phyloP scores from a whole-genome alignment of 305 asterid genomes.

The Fraxinus platypoda region DNA sequence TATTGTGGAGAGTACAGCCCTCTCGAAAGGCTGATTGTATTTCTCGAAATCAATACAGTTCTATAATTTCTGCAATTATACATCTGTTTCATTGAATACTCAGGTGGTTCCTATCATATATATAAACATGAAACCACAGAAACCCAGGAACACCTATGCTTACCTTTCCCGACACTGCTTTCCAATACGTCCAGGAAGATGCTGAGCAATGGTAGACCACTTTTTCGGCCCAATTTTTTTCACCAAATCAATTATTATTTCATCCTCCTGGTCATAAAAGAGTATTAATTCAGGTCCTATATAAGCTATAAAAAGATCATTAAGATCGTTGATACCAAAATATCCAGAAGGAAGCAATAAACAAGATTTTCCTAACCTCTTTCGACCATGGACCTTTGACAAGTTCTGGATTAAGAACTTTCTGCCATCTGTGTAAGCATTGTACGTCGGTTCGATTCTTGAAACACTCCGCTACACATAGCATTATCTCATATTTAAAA shows the following conservation, averaged over 20 bases:
- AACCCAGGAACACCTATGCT: slow-evolving; percentile 18
- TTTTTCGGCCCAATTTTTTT: slow-evolving; percentile 84
- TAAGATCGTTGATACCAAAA: background rate
- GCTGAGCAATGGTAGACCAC: slow-evolving; percentile 96
- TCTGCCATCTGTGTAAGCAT: slow-evolving; percentile 99
- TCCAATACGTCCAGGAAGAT: slow-evolving; percentile 97
- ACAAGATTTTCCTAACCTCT: slow-evolving; percentile 59
- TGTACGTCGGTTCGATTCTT: slow-evolving; percentile 98
- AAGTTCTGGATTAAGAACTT: slow-evolving; percentile 98
- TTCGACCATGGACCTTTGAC: slow-evolving; percentile 99
- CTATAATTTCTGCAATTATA: too few species aligned
- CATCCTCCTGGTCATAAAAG: slow-evolving; percentile 76
- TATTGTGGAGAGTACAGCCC: too few species aligned
- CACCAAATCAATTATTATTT: slow-evolving; percentile 71
- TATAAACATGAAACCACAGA: background rate
- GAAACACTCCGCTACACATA: slow-evolving; percentile 82
- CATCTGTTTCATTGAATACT: too few species aligned
- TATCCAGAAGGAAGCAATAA: slow-evolving; percentile 11
- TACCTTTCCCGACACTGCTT: slow-evolving; percentile 99
- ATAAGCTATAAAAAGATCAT: slow-evolving; percentile 17
- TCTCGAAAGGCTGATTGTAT: too few species aligned
- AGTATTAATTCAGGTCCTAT: slow-evolving; percentile 21
- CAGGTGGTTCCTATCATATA: too few species aligned
- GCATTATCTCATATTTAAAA: slow-evolving; percentile 9
- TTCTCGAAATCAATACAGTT: too few species aligned